Base-by-base conservation (phyloP, 2,329 filamentous ascomycete species). In the Aspergillus calidoustus region DNA sequence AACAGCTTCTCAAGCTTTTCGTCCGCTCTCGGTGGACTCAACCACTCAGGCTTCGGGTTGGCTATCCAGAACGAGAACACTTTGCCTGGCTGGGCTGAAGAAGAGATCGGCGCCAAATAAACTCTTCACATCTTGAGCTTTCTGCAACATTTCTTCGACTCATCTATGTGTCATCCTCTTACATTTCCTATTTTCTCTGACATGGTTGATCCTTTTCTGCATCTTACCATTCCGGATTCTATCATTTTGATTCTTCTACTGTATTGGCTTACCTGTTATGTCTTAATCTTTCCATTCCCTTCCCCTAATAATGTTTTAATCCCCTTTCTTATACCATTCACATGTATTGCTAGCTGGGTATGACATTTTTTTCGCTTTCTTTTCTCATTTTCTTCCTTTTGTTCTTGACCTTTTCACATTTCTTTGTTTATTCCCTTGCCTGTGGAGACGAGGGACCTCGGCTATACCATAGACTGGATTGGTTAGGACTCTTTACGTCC, bases 21-120 rank as follows among this genome's bases (percentile, higher is more conserved):
- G 63, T 83, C 83, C 38, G 86, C 84, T 6, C 81, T 88, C 22
- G 83, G 85, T 61, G 85, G 86, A 19, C 82, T 86, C 61, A 84
- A 83, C 65, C 85, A 85, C 64, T 79, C 78, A 61, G 82, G 82
- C 22, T 88, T 86, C 68, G 86, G 86, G 23, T 78, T 89, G 52
- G 86, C 85, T 41, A 85, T 88, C 62, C 81, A 84, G 64, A 84
- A 82, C 63, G 85, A 87, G 66, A 82, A 80, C 46, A 83, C 82
- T 49, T 78, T 88, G 58, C 84, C 83, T 17, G 86, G 86, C 55
- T 89, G 86, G 86, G 86, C 84, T 60, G 86, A 89, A 74, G 86
- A 88, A 75, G 86, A 88, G 71, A 82, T 87, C 64, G 82, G 83
- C 63, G 83, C 83, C 23, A 84, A 86, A 80, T 82, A 69, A 79